These are phyloP conservation scores for Phytophthora kernoviae DNA, from an alignment of 352 stramenopile species.

Conservation along the genomic window DNA sequence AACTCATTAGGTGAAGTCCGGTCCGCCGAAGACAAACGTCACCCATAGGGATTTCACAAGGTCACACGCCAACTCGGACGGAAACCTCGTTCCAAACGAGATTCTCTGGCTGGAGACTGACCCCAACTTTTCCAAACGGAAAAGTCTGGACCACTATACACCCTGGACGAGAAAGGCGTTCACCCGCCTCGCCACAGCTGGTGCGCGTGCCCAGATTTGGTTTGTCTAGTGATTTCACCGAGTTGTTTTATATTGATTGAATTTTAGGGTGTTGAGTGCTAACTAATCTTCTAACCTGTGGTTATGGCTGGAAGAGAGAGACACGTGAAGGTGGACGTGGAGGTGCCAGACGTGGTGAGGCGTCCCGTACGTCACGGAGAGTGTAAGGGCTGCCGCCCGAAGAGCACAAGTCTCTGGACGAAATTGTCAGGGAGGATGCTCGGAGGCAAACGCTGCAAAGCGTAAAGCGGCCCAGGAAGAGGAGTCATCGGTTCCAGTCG, in stretches of 20 bases:
- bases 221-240: neutral
- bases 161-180: too few species aligned
- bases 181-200: too few species aligned
- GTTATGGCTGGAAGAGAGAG: neutral
- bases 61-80: neutral
- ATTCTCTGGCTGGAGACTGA: too few species aligned
- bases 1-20: too few species aligned
- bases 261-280: neutral
- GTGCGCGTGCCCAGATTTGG: neutral
- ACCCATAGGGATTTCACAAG: neutral
- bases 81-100: neutral
- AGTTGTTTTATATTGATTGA: neutral
- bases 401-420: neutral
- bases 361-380: neutral
- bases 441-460: too few species aligned
- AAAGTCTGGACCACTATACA: too few species aligned
- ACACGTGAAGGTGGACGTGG: neutral
- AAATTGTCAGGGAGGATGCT: neutral
- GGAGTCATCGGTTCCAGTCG: neutral
- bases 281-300: neutral
- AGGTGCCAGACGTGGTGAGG: neutral
- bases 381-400: neutral
- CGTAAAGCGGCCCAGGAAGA: neutral
- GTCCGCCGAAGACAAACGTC: too few species aligned
- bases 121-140: too few species aligned